Conservation (phyloP, 2,329 filamentous ascomycete genomes). For the Curvularia sp. region DNA sequence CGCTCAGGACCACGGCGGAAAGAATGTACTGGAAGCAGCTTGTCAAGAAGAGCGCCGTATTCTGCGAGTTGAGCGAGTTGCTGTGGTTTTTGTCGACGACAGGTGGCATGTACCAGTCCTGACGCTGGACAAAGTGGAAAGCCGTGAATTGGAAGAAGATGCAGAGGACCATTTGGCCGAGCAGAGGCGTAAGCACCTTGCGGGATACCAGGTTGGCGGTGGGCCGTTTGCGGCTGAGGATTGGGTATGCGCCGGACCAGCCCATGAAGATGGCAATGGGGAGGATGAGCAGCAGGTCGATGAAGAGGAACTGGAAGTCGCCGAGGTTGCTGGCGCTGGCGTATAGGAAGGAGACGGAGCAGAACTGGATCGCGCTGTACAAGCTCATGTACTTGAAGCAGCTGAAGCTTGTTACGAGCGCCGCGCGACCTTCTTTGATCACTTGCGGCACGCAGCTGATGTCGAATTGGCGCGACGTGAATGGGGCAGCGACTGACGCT, state of each 20-base stretch:
- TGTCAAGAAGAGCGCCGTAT: conserved; percentile 86
- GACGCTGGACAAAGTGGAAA: conserved; percentile 75
- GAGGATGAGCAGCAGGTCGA: conserved; percentile 89
- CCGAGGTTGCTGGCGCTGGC: conserved; percentile 91
- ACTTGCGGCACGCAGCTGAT: conserved; percentile 94
- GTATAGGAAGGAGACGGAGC: conserved; percentile 94
- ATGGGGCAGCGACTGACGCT: conserved; percentile 96
- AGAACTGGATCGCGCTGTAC: conserved; percentile 99
- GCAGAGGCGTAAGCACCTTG: conserved; percentile 86
- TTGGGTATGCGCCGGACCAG: conserved; percentile 85
- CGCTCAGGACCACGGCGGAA: conserved; percentile 84
- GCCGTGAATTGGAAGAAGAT: conserved; percentile 77
- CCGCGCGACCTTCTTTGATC: conserved; percentile 90
- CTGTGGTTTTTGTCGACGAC: conserved; percentile 77
- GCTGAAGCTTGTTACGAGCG: conserved; percentile 97
- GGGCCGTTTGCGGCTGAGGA: conserved; percentile 81
- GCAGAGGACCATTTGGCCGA: conserved; percentile 86
- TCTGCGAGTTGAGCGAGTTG: conserved; percentile 90
- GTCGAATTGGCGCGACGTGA: conserved; percentile 94
- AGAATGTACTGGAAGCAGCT: conserved; percentile 96
- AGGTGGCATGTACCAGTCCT: conserved; percentile 86
- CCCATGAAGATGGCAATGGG: conserved; percentile 99
- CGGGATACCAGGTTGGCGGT: conserved; percentile 90
- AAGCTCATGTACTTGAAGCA: conserved; percentile 99
- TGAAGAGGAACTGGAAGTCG: conserved; percentile 97